Percentiles rank a stretch among this genome's conserved stretches.
Conservation (phyloP, 192 early-diverging fungal species). For the Rhizophagus sp. region DNA sequence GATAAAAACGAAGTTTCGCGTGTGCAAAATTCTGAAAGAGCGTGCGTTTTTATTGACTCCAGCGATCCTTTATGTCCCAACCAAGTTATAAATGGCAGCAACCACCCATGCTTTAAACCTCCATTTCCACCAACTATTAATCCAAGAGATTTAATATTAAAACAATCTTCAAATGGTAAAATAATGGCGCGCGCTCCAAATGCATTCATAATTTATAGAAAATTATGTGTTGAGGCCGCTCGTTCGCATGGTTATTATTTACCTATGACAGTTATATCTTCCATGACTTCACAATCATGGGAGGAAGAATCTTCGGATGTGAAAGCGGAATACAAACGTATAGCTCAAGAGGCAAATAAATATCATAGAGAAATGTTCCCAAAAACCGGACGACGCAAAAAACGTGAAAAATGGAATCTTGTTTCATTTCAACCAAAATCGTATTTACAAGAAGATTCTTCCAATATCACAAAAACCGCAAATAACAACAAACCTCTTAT, state of each 20-base stretch:
- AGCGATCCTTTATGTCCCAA: not conserved
- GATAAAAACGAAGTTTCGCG: not conserved
- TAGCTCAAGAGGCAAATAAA: constrained; percentile 1
- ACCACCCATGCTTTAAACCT: not conserved
- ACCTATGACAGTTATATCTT: constrained; percentile 16
- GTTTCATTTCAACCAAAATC: not conserved
- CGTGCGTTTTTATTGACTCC: not conserved
- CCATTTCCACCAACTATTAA: not conserved
- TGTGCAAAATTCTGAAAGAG: not conserved
- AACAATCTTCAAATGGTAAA: not conserved
- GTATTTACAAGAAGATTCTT: not conserved
- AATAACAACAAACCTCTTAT: not conserved
- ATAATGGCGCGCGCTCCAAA: not conserved
- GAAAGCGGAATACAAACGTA: not conserved
- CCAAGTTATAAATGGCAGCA: not conserved
- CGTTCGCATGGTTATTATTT: not conserved
- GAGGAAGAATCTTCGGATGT: not conserved
- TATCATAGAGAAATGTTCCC: not conserved
- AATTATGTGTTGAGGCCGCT: not conserved
- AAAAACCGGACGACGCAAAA: not conserved
- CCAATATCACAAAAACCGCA: not conserved
- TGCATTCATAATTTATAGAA: constrained; percentile 11
- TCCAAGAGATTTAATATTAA: constrained; percentile 3
- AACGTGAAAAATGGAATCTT: not conserved
- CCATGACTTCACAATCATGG: constrained; percentile 9